These are phyloP conservation scores for Pachyrhizus erosus DNA, from an alignment of 306 rosid species.

Conservation along the genomic window DNA sequence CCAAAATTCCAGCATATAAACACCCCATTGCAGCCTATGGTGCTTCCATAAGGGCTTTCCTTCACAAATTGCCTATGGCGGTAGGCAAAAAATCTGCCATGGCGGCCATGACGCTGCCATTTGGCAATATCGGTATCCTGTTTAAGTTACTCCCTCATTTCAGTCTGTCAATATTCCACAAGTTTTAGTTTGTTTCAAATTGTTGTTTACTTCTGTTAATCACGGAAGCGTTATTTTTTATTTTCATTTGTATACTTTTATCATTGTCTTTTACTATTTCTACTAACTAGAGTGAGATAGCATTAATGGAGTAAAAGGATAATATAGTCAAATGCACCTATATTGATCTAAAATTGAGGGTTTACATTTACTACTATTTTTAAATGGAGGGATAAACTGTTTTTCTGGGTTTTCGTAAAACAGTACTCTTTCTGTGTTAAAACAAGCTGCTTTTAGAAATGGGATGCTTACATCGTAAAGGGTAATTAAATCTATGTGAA, in stretches of 20 bases:
- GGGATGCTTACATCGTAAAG: background rate
- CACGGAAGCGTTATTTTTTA: background rate
- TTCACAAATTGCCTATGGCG: too few species aligned
- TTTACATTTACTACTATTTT: background rate
- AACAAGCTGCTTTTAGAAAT: background rate
- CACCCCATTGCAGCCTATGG: too few species aligned
- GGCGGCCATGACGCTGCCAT: too few species aligned
- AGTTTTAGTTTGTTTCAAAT: background rate
- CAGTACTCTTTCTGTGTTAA: background rate
- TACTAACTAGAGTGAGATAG: background rate
- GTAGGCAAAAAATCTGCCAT: too few species aligned
- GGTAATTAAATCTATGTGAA: background rate
- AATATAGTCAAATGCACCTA: background rate
- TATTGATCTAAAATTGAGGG: background rate
- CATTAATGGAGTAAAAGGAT: background rate
- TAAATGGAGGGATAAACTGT: background rate
- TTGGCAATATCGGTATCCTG: too few species aligned
- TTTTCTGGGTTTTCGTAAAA: background rate
- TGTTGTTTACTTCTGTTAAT: background rate
- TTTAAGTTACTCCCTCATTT: background rate
- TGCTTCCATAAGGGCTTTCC: too few species aligned
- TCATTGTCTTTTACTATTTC: background rate
- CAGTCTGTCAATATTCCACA: background rate
- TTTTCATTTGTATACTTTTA: background rate
- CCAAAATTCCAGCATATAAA: too few species aligned